Conservation (phyloP, 805 yeast species). For the Yarrowia hollandica region DNA sequence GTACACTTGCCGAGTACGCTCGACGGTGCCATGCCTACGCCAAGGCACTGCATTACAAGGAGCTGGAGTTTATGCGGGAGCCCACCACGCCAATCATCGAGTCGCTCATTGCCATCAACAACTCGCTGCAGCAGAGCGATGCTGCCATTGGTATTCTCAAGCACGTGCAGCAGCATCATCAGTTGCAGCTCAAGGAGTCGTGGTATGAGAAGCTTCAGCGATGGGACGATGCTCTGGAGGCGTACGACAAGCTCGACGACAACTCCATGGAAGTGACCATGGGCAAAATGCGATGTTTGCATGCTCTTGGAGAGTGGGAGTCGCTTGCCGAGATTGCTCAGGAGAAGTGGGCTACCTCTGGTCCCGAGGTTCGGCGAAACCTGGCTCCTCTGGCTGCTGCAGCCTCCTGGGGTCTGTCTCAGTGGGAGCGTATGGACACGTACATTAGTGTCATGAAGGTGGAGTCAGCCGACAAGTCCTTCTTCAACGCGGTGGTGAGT, state of each 20-base stretch:
- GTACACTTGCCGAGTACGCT: constrained; percentile 88
- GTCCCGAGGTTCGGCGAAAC: constrained; percentile 70
- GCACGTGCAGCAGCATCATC: constrained; percentile 61
- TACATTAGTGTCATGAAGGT: constrained; percentile 86
- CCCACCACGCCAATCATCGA: constrained; percentile 92
- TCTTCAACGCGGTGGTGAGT: constrained; percentile 85
- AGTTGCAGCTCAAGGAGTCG: constrained; percentile 84
- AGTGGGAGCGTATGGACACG: constrained; percentile 94
- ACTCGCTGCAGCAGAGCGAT: constrained; percentile 92
- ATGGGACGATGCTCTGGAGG: constrained; percentile 96
- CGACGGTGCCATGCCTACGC: constrained; percentile 97
- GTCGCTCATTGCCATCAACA: constrained; percentile 85
- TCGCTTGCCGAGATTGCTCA: constrained; percentile 80
- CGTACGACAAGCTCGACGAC: constrained; percentile 76
- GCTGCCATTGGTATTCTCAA: constrained; percentile 96
- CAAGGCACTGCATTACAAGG: constrained; percentile 94
- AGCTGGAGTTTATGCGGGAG: constrained; percentile 88
- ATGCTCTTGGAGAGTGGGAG: constrained; percentile 99
- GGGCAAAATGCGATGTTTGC: constrained; percentile 98
- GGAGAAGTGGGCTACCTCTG: constrained; percentile 76
- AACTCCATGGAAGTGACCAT: constrained; percentile 78
- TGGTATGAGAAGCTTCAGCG: constrained; percentile 97
- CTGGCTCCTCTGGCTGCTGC: constrained; percentile 99
- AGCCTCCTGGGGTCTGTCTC: constrained; percentile 97
- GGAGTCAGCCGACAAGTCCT: constrained; percentile 92